These are phyloP conservation scores for Aspergillus costaricaensis DNA, from an alignment of 2,329 filamentous ascomycete genomes.

Conservation along the genomic window DNA sequence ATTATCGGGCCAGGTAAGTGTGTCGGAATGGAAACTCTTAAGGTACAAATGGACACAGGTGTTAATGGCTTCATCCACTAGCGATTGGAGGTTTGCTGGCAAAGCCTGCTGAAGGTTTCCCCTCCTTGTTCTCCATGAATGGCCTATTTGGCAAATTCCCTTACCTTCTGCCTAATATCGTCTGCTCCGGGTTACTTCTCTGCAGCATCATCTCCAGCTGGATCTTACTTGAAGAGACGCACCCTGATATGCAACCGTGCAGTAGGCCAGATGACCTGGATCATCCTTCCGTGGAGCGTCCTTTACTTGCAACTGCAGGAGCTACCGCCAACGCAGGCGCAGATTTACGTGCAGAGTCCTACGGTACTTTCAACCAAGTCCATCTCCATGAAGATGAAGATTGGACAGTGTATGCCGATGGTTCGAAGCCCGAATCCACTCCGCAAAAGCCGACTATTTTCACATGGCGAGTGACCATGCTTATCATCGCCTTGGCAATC, in stretches of 20 bases:
- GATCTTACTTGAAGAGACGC: slow-evolving; percentile 81
- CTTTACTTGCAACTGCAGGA: slow-evolving; percentile 73
- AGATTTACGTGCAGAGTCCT: slow-evolving; percentile 74
- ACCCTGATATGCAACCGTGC: slow-evolving; percentile 73
- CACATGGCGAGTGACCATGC: slow-evolving; percentile 67
- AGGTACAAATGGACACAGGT: background rate
- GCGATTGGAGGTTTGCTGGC: slow-evolving; percentile 86
- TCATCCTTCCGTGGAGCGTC: slow-evolving; percentile 63
- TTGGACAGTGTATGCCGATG: slow-evolving; percentile 55
- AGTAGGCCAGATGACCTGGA: slow-evolving; percentile 43
- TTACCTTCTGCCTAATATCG: slow-evolving; percentile 84
- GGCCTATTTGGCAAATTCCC: slow-evolving; percentile 77
- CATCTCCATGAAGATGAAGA: slow-evolving; percentile 56
- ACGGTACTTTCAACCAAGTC: slow-evolving; percentile 69
- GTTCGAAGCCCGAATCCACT: slow-evolving; percentile 44
- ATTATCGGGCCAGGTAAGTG: slow-evolving; percentile 70
- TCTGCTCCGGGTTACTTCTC: slow-evolving; percentile 75
- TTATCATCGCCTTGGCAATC: slow-evolving; percentile 80
- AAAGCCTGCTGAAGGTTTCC: slow-evolving; percentile 73
- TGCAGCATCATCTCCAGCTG: slow-evolving; percentile 80
- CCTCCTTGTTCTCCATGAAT: slow-evolving; percentile 65
- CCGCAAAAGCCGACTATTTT: slow-evolving; percentile 51
- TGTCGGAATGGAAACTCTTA: background rate
- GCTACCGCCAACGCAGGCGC: slow-evolving; percentile 71
- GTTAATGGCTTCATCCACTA: slow-evolving; percentile 18